Conservation (phyloP, 2,329 filamentous ascomycete species). For the Biscogniauxia sp. region DNA sequence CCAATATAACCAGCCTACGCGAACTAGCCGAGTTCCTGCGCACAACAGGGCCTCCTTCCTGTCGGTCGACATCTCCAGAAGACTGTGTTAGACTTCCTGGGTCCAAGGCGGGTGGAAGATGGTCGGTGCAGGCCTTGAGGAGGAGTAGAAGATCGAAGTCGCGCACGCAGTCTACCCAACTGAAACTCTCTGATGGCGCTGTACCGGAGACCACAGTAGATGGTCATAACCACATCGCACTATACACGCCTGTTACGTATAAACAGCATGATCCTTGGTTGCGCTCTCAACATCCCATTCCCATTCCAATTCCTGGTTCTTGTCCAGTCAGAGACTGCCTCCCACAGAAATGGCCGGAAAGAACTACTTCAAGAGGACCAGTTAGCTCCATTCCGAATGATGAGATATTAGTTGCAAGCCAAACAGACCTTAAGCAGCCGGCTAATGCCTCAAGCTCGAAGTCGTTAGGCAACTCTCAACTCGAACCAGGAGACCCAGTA, state of each 20-base stretch:
- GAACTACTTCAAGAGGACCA: conserved; percentile 18
- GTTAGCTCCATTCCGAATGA: background rate
- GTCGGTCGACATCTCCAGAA: conserved; percentile 13
- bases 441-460: background rate
- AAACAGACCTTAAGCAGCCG: background rate
- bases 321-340: background rate
- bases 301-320: conserved; percentile 12
- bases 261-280: conserved; percentile 14
- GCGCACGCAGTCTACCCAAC: conserved; percentile 4
- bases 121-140: conserved; percentile 22
- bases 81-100: conserved; percentile 14
- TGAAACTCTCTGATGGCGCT: conserved; percentile 16
- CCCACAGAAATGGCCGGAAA: conserved; percentile 18
- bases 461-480: background rate
- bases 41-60: conserved; percentile 21
- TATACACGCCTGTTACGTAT: conserved; percentile 10
- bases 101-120: conserved; percentile 7
- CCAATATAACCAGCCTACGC: conserved; percentile 18
- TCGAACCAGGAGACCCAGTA: background rate
- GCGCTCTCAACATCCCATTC: conserved; percentile 23
- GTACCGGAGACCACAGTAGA: conserved; percentile 16
- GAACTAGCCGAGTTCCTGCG: conserved; percentile 23
- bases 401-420: background rate
- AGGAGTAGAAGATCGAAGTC: conserved; percentile 18
- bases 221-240: conserved; percentile 19